phyloP scores from a whole-genome alignment of 768 basidiomycete genomes.

The Cystofilobasidium ferigula region DNA sequence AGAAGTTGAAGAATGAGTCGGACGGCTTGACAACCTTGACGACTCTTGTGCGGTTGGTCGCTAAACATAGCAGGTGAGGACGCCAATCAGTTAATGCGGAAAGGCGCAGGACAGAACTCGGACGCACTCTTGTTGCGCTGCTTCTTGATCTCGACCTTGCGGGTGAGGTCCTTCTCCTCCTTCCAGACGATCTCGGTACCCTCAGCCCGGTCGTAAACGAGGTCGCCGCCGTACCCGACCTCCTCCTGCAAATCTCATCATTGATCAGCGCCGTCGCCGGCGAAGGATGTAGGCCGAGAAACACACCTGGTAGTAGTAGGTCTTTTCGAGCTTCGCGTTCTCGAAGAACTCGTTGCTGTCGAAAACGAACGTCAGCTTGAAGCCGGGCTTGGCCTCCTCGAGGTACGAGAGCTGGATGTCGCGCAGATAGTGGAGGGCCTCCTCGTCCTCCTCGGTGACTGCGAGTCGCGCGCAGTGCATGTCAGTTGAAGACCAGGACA shows the following conservation, averaged over 20 bases:
- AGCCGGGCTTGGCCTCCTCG: slow-evolving; percentile 72
- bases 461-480: no score
- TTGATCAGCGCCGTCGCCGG: no score
- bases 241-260: no score
- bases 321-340: slow-evolving; percentile 74
- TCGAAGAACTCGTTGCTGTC: slow-evolving; percentile 74
- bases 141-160: slow-evolving; percentile 94
- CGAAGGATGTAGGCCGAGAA: no score
- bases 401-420: slow-evolving; percentile 77
- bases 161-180: slow-evolving; percentile 90
- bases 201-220: slow-evolving; percentile 86
- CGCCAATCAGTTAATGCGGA: no score
- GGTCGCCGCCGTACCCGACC: slow-evolving; percentile 88
- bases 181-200: slow-evolving; percentile 93
- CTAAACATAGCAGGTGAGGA: no score
- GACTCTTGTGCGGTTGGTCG: slow-evolving; percentile 44
- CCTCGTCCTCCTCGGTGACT: slow-evolving; percentile 84
- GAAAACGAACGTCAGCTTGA: slow-evolving; percentile 79
- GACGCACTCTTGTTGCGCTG: slow-evolving; percentile 99
- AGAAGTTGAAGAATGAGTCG: slow-evolving; percentile 99
- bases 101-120: no score
- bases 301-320: slow-evolving; percentile 82
- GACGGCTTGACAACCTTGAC: slow-evolving; percentile 69
- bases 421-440: slow-evolving; percentile 61
- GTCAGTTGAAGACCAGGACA: no score